These are phyloP conservation scores for barley (Hordeum vulgare) DNA, from an alignment of 176 grass and related monocot genomes.

Conservation along the genomic window MorexV3_pseudomolecules_assembly NC_058522.1:456864205-456864704, in stretches of 20 bases:
- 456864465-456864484: background rate
- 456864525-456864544: background rate
- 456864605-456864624: background rate
- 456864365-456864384: slow-evolving; percentile 2
- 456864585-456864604: background rate
- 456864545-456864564: background rate
- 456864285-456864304: background rate
- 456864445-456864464: background rate
- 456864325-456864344: slow-evolving; percentile 15
- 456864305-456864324: slow-evolving; percentile 5
- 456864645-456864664: background rate
- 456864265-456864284: background rate
- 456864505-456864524: background rate
- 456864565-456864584: background rate
- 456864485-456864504: background rate
- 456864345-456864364: slow-evolving; percentile 2
- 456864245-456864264: no score
- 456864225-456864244: no score
- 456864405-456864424: slow-evolving; percentile 15
- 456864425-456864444: background rate
- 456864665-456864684: background rate
- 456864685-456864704: background rate
- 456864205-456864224: no score
- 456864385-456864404: background rate
- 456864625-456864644: background rate